Percentiles rank a stretch among this genome's conserved stretches.
Evolutionary conservation across 805 yeast genomes (phyloP).

Genomic region (Suhomyces tanzawaensis): DNA sequence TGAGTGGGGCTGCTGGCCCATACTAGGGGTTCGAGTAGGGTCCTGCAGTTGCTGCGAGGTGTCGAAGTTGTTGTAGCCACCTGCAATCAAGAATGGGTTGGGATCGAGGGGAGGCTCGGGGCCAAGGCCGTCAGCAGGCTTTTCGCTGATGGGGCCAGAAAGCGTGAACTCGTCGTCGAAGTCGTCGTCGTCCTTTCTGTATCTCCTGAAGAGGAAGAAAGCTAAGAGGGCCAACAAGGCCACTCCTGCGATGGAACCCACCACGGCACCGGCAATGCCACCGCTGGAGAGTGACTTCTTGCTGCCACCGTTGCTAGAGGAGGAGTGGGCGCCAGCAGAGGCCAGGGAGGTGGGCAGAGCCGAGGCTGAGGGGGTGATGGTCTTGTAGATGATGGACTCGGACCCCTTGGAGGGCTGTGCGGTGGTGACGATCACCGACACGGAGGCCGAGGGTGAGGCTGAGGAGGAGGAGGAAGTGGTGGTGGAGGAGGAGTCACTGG

Average conservation of each 20-base stretch:
- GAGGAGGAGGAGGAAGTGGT: conserved; percentile 11
- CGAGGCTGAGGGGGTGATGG: conserved; percentile 13
- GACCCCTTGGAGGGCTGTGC: conserved; percentile 11
- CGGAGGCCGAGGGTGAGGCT: conserved; percentile 13
- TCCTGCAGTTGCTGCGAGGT: conserved; percentile 7
- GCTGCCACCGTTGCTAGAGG: conserved; percentile 2
- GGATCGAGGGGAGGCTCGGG: conserved; percentile 12
- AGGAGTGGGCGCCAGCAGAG: conserved; percentile 6
- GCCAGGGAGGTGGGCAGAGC: conserved; percentile 6
- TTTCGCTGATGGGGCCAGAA: conserved; percentile 24
- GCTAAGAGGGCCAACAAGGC: conserved; percentile 23
- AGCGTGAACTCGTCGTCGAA: conserved; percentile 35
- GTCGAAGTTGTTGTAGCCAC: conserved; percentile 17
- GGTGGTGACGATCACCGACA: conserved; percentile 9
- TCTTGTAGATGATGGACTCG: conserved; percentile 19
- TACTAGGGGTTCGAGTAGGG: not conserved
- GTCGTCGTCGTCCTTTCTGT: conserved; percentile 14
- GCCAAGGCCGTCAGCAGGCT: conserved; percentile 11
- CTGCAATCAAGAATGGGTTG: conserved; percentile 23
- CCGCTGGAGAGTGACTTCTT: conserved; percentile 32
- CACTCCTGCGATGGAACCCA: conserved; percentile 41
- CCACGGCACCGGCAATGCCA: conserved; percentile 42
- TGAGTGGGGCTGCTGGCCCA: conserved; percentile 8
- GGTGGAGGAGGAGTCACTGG: conserved; percentile 8
- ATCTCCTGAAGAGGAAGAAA: conserved; percentile 15